Evolutionary conservation across 257 asterid genomes (phyloP).

Genomic region (Gentiana dahurica): DNA sequence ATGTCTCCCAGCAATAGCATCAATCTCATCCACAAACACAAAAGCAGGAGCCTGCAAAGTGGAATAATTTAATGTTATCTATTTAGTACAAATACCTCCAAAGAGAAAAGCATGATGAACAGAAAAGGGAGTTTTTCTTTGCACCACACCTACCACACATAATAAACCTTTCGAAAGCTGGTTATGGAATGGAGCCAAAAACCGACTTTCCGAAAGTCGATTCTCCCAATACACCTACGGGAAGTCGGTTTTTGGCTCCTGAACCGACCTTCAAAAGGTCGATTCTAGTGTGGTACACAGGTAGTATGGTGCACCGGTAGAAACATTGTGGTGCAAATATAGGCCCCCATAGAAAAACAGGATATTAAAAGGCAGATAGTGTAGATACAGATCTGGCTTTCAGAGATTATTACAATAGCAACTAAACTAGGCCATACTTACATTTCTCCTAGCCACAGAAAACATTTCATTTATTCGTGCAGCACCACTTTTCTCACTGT

Average conservation of each 20-base stretch:
- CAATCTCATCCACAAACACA: constrained; percentile 94
- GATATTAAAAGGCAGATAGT: no score
- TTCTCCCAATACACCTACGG: no score
- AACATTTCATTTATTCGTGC: constrained; percentile 81
- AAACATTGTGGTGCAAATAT: no score
- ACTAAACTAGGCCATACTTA: constrained; percentile 24
- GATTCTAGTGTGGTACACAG: no score
- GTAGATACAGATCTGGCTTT: background rate
- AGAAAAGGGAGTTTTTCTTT: background rate
- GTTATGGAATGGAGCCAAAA: no score
- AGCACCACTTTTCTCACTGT: constrained; percentile 93
- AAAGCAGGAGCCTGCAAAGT: constrained; percentile 87
- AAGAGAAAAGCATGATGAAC: background rate
- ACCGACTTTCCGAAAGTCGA: no score
- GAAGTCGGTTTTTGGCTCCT: no score
- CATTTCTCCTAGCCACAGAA: constrained; percentile 88
- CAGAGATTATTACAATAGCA: background rate
- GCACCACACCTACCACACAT: no score
- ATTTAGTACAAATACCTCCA: background rate
- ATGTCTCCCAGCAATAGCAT: constrained; percentile 98
- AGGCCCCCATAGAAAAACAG: no score
- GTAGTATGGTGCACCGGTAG: no score
- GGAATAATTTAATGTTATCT: constrained; percentile 12
- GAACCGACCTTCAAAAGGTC: no score
- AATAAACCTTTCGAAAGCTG: no score